Evolutionary conservation across 148 eudicot species (phyloP), one percentile per base, ranked within the genome.

Genomic region (Selenicereus undatus): DNA sequence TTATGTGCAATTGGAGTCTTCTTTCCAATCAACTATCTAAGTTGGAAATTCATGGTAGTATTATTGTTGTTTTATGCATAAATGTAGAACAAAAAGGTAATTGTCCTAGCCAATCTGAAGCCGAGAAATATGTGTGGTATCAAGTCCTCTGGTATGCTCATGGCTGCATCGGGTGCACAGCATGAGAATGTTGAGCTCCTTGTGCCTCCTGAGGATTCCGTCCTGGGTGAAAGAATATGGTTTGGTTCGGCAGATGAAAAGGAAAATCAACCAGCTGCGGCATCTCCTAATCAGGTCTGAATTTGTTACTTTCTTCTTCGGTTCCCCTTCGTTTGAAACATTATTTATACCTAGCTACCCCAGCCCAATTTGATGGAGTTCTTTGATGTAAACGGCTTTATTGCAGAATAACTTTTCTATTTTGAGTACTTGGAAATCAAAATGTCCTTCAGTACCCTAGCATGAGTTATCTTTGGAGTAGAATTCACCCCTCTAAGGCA

Each of bases 101-200:
- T 93, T 54, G 99, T 96, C 42, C 92, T 96, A 78, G 97, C 97
- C 73, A 96, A 96, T 88, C 90, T 96, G 43, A 96, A 96, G 86
- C 93, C 99, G 13, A 91, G 99, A 86, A 96, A 96, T 82, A 96
- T 96, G 99, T 93, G 98, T 65, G 98, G 98, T 64, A 83, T 96
- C 79, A 93, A 91, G 86, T 96, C 99, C 14, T 81, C 30, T 65
- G 99, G 99, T 79, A 96, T 96, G 99, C 94, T 95, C 82, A 91
- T 96, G 97, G 99, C 99, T 81, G 99, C 99, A 84, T 96, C 99
- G 73, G 97, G 92, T 92, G 97, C 92, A 4, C 77, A 91, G 29
- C 99, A 93, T 85, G 98, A 96, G 85, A 93, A 93, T 83, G 93
- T 96, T 70, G 98, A 93, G 92, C 97, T 96, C 76, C 94, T 96